phyloP scores from a whole-genome alignment of 495 filamentous ascomycete species.

The Gamarada debralockiae region DNA sequence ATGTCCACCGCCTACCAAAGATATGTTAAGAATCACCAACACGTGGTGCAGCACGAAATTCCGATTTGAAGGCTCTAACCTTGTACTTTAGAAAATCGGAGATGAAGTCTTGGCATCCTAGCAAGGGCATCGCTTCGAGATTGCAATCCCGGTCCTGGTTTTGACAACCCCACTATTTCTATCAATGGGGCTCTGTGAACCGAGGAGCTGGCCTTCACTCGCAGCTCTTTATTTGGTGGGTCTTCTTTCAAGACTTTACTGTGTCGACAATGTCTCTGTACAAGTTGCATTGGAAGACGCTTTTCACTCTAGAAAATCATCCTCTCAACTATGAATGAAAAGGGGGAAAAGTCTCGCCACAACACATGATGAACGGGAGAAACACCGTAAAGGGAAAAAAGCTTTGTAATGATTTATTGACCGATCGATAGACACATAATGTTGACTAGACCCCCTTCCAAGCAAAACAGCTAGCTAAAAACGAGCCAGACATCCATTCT shows the following conservation, averaged over 20 bases:
- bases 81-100: too few species aligned
- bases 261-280: neutral
- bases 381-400: slow-evolving; percentile 16
- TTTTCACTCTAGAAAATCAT: neutral
- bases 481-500: slow-evolving; percentile 19
- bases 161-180: too few species aligned
- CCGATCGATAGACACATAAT: slow-evolving; percentile 23
- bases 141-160: slow-evolving; percentile 37
- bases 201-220: slow-evolving; percentile 42
- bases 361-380: slow-evolving; percentile 15
- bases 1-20: too few species aligned
- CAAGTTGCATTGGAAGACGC: neutral
- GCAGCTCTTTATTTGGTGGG: neutral
- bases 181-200: slow-evolving; percentile 28
- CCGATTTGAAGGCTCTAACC: too few species aligned
- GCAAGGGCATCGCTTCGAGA: too few species aligned
- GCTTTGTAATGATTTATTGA: slow-evolving; percentile 24
- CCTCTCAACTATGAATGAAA: slow-evolving; percentile 12
- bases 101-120: too few species aligned
- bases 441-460: slow-evolving; percentile 18
- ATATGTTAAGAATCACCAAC: too few species aligned
- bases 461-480: slow-evolving; percentile 21
- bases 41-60: too few species aligned
- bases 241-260: neutral
- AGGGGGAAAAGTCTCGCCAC: slow-evolving; percentile 10